Evolutionary conservation across 768 basidiomycete species (phyloP).

Genomic region (Mycena vulgaris): DNA sequence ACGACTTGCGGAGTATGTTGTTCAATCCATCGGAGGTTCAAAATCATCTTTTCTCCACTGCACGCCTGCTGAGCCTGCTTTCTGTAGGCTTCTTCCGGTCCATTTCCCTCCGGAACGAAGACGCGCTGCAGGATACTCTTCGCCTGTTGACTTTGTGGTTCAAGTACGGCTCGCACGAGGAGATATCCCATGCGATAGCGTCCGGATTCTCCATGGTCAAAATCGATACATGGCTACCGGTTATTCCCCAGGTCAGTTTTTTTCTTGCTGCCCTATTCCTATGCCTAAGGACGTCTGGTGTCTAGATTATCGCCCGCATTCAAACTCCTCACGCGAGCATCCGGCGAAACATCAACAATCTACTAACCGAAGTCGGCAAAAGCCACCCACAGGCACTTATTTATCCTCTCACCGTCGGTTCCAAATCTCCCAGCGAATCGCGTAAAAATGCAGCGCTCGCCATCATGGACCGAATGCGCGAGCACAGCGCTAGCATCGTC

Average conservation of each 20-base stretch:
- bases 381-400: constrained; percentile 98
- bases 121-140: constrained; percentile 94
- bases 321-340: constrained; percentile 94
- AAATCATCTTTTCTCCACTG: too few species aligned
- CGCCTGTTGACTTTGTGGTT: constrained; percentile 97
- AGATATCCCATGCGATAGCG: constrained; percentile 93
- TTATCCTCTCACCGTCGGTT: constrained; percentile 95
- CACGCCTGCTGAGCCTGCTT: too few species aligned
- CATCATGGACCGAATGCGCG: constrained; percentile 95
- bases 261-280: neutral
- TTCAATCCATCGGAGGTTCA: constrained; percentile 88
- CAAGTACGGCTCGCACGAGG: constrained; percentile 93
- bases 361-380: constrained; percentile 95
- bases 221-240: constrained; percentile 98
- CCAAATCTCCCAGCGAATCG: constrained; percentile 92
- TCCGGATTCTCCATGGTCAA: constrained; percentile 91
- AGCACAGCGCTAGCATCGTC: constrained; percentile 90
- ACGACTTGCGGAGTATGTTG: constrained; percentile 86
- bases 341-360: constrained; percentile 88
- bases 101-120: constrained; percentile 89
- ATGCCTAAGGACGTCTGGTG: neutral
- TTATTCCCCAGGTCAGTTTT: constrained; percentile 90
- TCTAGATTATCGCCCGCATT: constrained; percentile 97
- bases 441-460: constrained; percentile 88
- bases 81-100: constrained; percentile 93